Conservation (phyloP, 1,284 basidiomycete genomes). For the Melanopsichium pennsylvanicum region DNA sequence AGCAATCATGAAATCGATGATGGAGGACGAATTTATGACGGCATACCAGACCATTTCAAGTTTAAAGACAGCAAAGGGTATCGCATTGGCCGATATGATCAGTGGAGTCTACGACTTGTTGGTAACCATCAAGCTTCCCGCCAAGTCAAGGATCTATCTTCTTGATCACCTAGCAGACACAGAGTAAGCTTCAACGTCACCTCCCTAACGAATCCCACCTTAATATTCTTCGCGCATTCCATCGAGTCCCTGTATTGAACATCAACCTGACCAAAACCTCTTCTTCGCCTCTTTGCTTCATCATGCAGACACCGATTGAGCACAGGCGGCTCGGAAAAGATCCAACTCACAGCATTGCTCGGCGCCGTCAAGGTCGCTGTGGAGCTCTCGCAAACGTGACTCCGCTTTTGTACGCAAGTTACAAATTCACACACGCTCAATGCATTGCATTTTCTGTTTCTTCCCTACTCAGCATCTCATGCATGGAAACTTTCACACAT, state of each 20-base stretch:
- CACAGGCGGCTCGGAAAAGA: conserved; percentile 90
- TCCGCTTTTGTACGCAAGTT: no score
- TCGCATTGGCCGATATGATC: conserved; percentile 95
- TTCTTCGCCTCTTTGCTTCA: no score
- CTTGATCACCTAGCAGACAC: conserved; percentile 84
- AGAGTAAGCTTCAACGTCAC: conserved; percentile 73
- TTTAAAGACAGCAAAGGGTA: conserved; percentile 87
- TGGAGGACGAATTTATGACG: conserved; percentile 93
- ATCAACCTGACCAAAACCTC: no score
- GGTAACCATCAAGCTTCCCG: conserved; percentile 83
- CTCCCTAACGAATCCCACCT: no score
- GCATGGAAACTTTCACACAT: no score
- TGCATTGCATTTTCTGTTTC: not conserved
- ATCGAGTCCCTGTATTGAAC: no score
- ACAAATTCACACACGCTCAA: no score
- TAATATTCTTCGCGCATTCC: no score
- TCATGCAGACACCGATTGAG: conserved; percentile 84
- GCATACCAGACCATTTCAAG: conserved; percentile 84
- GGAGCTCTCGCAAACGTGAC: conserved; percentile 69
- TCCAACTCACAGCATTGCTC: conserved; percentile 89
- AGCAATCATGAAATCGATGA: conserved; percentile 91
- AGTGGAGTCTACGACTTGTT: conserved; percentile 90
- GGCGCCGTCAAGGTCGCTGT: conserved; percentile 94
- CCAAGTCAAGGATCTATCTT: conserved; percentile 85
- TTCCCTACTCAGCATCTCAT: not conserved